Conservation (phyloP, 345 rosid genomes). For the Eucalyptus urophylla region DNA sequence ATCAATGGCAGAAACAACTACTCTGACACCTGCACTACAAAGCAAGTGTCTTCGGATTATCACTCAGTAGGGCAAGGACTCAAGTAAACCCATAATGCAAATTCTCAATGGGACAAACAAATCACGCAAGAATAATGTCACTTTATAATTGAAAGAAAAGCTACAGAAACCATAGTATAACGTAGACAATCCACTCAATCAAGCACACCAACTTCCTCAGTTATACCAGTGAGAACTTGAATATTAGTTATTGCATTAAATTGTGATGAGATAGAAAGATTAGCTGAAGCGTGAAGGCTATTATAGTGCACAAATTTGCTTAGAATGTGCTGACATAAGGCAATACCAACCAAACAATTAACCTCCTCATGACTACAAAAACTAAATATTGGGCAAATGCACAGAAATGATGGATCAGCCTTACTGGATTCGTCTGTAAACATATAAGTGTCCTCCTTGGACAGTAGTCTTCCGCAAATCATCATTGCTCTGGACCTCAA, state of each 20-base stretch:
- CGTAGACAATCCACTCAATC: background rate
- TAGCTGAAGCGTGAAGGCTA: background rate
- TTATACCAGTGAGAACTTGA: background rate
- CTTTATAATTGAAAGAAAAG: background rate
- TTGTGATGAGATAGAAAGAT: background rate
- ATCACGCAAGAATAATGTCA: background rate
- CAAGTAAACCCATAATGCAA: background rate
- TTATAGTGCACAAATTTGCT: background rate
- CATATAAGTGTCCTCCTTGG: conserved; percentile 32
- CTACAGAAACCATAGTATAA: background rate
- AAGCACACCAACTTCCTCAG: background rate
- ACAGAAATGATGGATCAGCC: background rate
- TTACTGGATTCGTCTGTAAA: conserved; percentile 58
- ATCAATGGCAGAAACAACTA: conserved; percentile 60
- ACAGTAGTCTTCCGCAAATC: conserved; percentile 77
- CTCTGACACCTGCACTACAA: conserved; percentile 35
- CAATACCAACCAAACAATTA: background rate
- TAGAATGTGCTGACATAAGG: background rate
- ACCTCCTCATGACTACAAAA: background rate
- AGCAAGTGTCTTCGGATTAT: background rate
- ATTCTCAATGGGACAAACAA: background rate
- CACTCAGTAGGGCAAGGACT: background rate
- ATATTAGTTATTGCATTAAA: background rate
- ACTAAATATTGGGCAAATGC: background rate
- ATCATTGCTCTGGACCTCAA: conserved; percentile 75